Evolutionary conservation across 2,329 filamentous ascomycete genomes (phyloP), one percentile per base, ranked within the genome.

Genomic region (Botryotinia convoluta): DNA sequence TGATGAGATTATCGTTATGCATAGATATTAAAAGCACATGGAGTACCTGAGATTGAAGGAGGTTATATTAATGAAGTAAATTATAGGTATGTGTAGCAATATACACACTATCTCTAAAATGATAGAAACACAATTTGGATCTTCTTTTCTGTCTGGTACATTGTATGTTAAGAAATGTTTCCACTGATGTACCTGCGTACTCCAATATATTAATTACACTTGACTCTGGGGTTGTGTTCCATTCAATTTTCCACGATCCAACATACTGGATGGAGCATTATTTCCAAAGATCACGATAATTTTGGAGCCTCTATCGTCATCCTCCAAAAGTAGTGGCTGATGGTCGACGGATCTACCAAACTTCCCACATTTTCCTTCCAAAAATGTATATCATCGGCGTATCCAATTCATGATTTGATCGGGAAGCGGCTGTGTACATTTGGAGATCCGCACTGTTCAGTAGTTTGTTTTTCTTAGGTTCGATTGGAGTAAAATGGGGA

Each of bases 361-460:
- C 16, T 67, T 54, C 16, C 64, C 64, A 67, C 64, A 51, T 39
- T 54, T 54, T 9, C 32, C n/a, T 39, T 39, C 45, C 14, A 20
- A 54, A 54, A 39, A 54, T 67, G 45, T 29, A 29, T 8, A 39
- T 67, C 64, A 67, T 67, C 63, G 63, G 29, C 63, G 63, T n/a
- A 14, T 18, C 18, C 39, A 14, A 51, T 37, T 51, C 29, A 8
- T 39, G 64, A 67, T 67, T 54, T 22, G 45, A 29, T n/a, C 51
- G 5, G 51, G 39, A 18, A 39, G 37, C 35, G 29, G 32, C 59
- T n/a, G 54, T 65, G n/a, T 59, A 59, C 22, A 26, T 63, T 71
- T 22, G 60, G 51, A 44, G 69, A 72, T 72, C 61, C 60, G 70
- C 70, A 72, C 70, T 72, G 70, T 65, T 72, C 70, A 72, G 45